Evolutionary conservation across 208 protist species (phyloP).

Genomic region (Novymonas esmeraldas): DNA sequence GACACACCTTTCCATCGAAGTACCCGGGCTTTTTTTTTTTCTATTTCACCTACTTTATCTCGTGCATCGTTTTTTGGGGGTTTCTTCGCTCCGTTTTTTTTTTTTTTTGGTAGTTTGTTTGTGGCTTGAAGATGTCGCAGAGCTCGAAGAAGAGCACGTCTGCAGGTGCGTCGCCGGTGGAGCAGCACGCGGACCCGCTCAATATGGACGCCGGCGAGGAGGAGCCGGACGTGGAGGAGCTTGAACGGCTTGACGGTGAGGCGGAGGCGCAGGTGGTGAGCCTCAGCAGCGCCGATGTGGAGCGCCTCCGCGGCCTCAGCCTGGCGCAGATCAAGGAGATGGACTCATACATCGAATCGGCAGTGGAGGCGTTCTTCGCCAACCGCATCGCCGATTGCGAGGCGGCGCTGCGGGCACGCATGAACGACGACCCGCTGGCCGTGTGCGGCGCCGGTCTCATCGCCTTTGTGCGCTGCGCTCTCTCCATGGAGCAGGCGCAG

Average conservation of each 20-base stretch:
- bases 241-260: constrained; percentile 7
- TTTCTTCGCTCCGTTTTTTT: neutral
- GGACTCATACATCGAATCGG: constrained; percentile 35
- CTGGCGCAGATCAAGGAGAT: constrained; percentile 40
- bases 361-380: constrained; percentile 52
- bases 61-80: no score
- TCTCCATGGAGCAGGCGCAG: constrained; percentile 65
- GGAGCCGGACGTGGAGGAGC: neutral
- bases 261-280: constrained; percentile 8
- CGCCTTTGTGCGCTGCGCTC: constrained; percentile 39
- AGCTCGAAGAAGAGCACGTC: neutral
- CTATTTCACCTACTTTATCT: no score
- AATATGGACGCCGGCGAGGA: constrained; percentile 1
- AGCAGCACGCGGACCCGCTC: constrained; percentile 3
- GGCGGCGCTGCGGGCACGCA: constrained; percentile 32
- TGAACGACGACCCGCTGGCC: constrained; percentile 38
- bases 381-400: constrained; percentile 64
- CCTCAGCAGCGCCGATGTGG: constrained; percentile 26
- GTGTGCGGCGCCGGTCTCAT: constrained; percentile 43
- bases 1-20: no score
- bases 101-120: neutral
- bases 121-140: constrained; percentile 10
- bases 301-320: constrained; percentile 29
- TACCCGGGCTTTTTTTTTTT: no score
- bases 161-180: neutral